These are phyloP conservation scores for Tilletia horrida DNA, from an alignment of 1,284 basidiomycete species.

Conservation along the genomic window DNA sequence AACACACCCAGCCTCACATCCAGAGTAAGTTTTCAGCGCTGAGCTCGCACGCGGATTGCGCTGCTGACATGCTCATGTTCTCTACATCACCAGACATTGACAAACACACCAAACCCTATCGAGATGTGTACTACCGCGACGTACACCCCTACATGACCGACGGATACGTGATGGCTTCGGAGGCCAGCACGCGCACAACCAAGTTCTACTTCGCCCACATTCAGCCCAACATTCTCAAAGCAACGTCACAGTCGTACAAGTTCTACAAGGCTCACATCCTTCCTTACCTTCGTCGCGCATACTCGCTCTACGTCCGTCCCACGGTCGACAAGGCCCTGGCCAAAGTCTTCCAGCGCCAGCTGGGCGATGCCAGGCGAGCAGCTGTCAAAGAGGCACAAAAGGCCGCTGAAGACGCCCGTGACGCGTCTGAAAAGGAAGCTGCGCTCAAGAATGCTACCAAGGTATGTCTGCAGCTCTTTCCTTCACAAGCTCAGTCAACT, in stretches of 20 bases:
- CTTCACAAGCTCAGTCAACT: too few relatives aligned
- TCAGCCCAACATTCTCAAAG: conserved; percentile 22
- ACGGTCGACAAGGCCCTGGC: conserved; percentile 38
- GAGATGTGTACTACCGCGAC: conserved; percentile 44
- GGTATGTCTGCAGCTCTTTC: neutral
- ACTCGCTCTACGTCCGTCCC: conserved; percentile 43
- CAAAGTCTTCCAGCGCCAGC: conserved; percentile 29
- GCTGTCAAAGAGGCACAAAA: conserved; percentile 23
- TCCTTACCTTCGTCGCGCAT: conserved; percentile 37
- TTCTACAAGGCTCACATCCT: conserved; percentile 37
- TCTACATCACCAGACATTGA: conserved; percentile 24
- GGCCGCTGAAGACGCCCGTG: conserved; percentile 29
- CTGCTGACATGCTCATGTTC: conserved; percentile 1
- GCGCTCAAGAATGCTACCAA: neutral
- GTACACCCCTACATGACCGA: conserved; percentile 46
- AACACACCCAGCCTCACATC: conserved; percentile 46
- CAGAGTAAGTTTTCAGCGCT: conserved; percentile 21
- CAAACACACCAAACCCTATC: conserved; percentile 45
- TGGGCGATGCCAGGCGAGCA: conserved; percentile 11
- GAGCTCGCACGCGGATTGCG: neutral
- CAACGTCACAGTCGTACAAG: neutral
- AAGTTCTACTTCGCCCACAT: conserved; percentile 25
- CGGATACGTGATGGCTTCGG: conserved; percentile 34
- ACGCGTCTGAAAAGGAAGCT: conserved; percentile 34
- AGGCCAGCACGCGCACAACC: conserved; percentile 25